Evolutionary conservation across 2,329 filamentous ascomycete species (phyloP), one percentile per base, ranked within the genome.

Genomic region (Colletotrichum sp.): DNA sequence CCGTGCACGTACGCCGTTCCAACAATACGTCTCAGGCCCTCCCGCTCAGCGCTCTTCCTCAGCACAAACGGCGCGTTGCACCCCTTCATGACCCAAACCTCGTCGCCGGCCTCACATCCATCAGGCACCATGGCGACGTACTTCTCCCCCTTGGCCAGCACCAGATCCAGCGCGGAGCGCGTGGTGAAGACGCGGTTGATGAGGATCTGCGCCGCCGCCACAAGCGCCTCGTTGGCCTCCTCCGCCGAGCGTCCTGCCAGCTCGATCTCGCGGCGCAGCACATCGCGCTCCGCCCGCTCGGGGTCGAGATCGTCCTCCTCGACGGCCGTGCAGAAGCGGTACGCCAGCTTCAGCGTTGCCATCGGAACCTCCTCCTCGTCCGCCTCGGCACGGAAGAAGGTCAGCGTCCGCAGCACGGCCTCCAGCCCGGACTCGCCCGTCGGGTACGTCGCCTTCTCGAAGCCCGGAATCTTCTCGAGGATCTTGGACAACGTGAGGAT

Each of bases 41-140:
- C 67, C 65, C 75, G 62, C 52, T 75, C 66, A 5, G 12, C 66
- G 65, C 71, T 77, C 75, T 52, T 70, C 59, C 75, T 55, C 71
- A 77, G 30, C 71, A 77, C 75, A 7, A 77, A 77, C 10, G 75
- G 75, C 71, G 75, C 75, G 10, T 71, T 77, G 60, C 75, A 77
- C 5, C 75, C 75, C 71, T 77, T 77, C 18, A 77, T 9, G 2
- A 77, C 67, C 75, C 75, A 77, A 6, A 77, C 21, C 75, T 77
- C 75, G 18, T 77, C 75, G 5, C 75, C 75, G 2, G 71, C 65
- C 65, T 65, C 52, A 55, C 59, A 52, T 21, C 71, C 71, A 24
- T 75, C 75, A 28, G 75, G 75, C 49, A 75, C 75, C 75, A 77
- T 77, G 21, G 13, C 65, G 6, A 75, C 75, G 36, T 75, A 75